Evolutionary conservation across 768 basidiomycete genomes (phyloP), one percentile per base, ranked within the genome.

Genomic region (Lactifluus subvellereus): DNA sequence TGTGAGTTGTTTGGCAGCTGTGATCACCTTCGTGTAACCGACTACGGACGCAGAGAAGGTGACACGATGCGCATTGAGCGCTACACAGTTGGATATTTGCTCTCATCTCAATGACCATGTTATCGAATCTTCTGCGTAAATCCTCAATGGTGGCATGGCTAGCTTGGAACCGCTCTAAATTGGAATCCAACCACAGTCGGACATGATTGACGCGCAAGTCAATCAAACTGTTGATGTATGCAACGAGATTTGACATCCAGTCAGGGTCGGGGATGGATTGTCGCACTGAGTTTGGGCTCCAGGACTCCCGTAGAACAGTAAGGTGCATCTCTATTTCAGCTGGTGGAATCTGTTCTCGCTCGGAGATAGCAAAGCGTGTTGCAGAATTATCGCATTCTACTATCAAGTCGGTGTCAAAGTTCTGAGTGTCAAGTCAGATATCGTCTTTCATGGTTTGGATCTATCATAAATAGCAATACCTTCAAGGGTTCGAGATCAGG

Each of bases 401-500:
- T 1, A 71, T 63, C 4, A 70, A 50, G 62, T 82, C 79, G 11
- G 79, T 82, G 59, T 85, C 84, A 56, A 84, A 66, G 66, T 84
- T 83, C 84, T 84, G 43, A 45, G 10, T 8, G 6, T 7, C 1
- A 7, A 6, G 16, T 51, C 49, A 55, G 47, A 18, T 13, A 48
- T n/a, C n/a, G 11, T 18, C 22, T 16, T 9, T 18, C n/a, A 13
- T n/a, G 3, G 11, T 40, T 30, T 18, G 7, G 2, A 18, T 30
- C 35, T n/a, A 5, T 8, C 11, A 2, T n/a, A 20, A 57, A 33
- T 6, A 20, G 27, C 2, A 53, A 54, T 20, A 83, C 85, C 76
- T 82, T 84, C 35, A 86, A 69, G 2, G 76, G 78, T 60, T 84
- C 83, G 2, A 53, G 68, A 27, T 77, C 77, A 0, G 81, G 78